Percentiles rank a stretch among this genome's conserved stretches.
phyloP scores from a whole-genome alignment of 2,329 filamentous ascomycete genomes.

The Cryphonectria carpinicola region DNA sequence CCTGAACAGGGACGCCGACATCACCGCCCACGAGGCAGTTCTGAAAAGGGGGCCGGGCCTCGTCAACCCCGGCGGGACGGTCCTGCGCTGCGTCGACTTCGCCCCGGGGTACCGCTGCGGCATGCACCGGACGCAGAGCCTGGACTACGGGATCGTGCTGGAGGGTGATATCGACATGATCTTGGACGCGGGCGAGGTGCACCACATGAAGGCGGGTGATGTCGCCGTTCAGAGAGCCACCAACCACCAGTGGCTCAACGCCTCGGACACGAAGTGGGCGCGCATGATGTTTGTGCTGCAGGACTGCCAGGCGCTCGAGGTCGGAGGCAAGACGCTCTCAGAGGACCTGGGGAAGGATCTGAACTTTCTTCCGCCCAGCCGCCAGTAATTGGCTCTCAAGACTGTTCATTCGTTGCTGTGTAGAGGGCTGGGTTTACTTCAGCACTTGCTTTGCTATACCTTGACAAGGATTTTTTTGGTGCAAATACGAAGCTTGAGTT shows the following conservation, averaged over 20 bases:
- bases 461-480: no score
- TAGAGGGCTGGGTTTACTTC: no score
- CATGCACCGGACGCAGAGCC: slow-evolving; percentile 35
- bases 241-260: slow-evolving; percentile 2
- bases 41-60: slow-evolving; percentile 43
- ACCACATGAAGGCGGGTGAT: slow-evolving; percentile 8
- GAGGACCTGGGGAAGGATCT: neutral
- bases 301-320: slow-evolving; percentile 3
- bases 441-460: no score
- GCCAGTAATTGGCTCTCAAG: neutral
- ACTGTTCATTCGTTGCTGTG: no score
- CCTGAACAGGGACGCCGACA: slow-evolving; percentile 43
- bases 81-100: slow-evolving; percentile 36
- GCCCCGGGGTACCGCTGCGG: slow-evolving; percentile 39
- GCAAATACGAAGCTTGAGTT: no score
- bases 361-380: neutral
- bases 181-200: neutral
- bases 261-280: neutral
- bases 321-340: neutral
- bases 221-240: slow-evolving; percentile 2
- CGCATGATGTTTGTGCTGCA: slow-evolving; percentile 3
- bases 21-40: slow-evolving; percentile 33
- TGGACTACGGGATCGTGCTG: slow-evolving; percentile 32
- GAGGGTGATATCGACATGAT: neutral
- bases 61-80: slow-evolving; percentile 31